phyloP scores from a whole-genome alignment of 495 filamentous ascomycete genomes.

The Aspergillus cristatus region DNA sequence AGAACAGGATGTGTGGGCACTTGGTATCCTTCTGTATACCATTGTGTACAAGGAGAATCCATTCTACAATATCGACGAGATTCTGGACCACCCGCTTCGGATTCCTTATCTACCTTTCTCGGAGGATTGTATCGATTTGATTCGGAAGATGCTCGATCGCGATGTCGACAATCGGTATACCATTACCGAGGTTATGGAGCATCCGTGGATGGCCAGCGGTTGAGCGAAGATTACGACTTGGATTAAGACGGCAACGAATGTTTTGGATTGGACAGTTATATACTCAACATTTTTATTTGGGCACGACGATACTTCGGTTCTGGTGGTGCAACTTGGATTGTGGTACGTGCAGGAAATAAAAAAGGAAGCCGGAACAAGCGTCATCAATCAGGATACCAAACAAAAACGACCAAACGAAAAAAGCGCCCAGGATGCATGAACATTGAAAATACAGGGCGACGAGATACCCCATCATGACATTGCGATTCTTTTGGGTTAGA shows the following conservation, averaged over 20 bases:
- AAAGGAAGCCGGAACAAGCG: not conserved
- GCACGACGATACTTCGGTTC: too few species aligned
- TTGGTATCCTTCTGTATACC: slow-evolving; percentile 96
- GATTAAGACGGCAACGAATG: not conserved
- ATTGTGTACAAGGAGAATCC: slow-evolving; percentile 99
- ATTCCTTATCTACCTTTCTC: slow-evolving; percentile 82
- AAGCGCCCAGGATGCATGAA: not conserved
- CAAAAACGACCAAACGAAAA: not conserved
- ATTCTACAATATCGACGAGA: slow-evolving; percentile 98
- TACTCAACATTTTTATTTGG: too few species aligned
- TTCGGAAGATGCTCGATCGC: slow-evolving; percentile 82
- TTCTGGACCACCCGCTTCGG: slow-evolving; percentile 90
- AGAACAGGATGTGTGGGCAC: slow-evolving; percentile 96
- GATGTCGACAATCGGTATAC: slow-evolving; percentile 73
- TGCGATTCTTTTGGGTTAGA: not conserved
- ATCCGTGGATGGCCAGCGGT: slow-evolving; percentile 57
- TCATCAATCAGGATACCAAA: not conserved
- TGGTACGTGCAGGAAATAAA: not conserved
- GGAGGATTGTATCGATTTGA: slow-evolving; percentile 82
- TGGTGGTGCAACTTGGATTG: too few species aligned
- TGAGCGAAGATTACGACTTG: slow-evolving; percentile 5
- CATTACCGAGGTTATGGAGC: slow-evolving; percentile 76
- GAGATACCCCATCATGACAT: not conserved
- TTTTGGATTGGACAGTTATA: too few species aligned
- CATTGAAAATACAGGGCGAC: not conserved